Conservation (phyloP, 331 rosid species). For the Pyrus hybrid region DNA sequence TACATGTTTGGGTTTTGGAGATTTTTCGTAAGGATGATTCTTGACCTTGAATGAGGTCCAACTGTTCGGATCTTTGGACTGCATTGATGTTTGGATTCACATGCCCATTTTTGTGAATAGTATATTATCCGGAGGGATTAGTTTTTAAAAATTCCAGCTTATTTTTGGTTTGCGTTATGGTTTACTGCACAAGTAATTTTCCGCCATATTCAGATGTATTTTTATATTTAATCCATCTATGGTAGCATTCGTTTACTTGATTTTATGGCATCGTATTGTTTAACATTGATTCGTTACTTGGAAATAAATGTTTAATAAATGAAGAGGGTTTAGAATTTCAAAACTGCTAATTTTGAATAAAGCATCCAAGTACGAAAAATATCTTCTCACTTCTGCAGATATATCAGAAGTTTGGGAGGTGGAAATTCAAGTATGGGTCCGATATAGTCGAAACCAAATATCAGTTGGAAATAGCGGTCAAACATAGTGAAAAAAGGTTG, state of each 20-base stretch:
- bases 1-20: background rate
- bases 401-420: no score
- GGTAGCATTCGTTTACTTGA: background rate
- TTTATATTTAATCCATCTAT: background rate
- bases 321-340: background rate
- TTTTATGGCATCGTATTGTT: background rate
- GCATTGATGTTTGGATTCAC: background rate
- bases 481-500: no score
- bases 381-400: no score
- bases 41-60: background rate
- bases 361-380: background rate
- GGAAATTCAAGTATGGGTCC: no score
- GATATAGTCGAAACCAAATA: no score
- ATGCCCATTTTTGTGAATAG: background rate
- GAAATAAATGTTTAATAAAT: background rate
- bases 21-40: background rate
- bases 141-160: background rate
- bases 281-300: background rate
- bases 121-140: background rate
- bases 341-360: background rate
- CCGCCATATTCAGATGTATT: background rate
- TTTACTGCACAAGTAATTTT: background rate
- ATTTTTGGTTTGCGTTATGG: background rate
- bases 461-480: no score
- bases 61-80: background rate